Percentiles rank a stretch among this genome's conserved stretches.
Evolutionary conservation across 768 basidiomycete species (phyloP).

Genomic region (Trametes maxima): DNA sequence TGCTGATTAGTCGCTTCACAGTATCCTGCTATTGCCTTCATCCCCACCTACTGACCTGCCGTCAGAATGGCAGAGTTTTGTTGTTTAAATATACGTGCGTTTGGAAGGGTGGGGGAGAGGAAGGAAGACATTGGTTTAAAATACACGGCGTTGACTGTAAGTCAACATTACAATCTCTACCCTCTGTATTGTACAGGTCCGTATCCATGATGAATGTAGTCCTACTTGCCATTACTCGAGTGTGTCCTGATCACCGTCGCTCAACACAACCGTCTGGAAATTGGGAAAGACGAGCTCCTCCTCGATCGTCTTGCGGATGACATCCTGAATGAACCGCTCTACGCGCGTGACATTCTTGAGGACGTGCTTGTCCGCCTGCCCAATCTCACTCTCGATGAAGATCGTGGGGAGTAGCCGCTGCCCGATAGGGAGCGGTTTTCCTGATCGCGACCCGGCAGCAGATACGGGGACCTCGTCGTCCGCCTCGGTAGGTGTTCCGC

Average conservation of each 20-base stretch:
- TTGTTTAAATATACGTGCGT: no score
- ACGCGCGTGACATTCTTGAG: constrained; percentile 94
- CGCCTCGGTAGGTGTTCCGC: constrained; percentile 59
- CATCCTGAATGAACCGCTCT: constrained; percentile 93
- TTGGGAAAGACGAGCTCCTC: constrained; percentile 56
- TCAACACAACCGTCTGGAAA: constrained; percentile 9
- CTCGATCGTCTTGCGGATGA: constrained; percentile 91
- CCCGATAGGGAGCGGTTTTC: constrained; percentile 77
- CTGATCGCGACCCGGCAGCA: constrained; percentile 41
- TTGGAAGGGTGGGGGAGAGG: no score
- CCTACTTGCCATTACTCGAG: no score
- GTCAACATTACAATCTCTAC: no score
- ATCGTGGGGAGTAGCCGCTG: constrained; percentile 84
- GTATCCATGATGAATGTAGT: no score
- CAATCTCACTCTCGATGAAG: constrained; percentile 95
- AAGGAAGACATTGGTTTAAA: no score
- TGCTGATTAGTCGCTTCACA: constrained; percentile 5
- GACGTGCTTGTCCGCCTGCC: constrained; percentile 93
- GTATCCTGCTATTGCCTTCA: no score
- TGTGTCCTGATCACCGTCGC: neutral
- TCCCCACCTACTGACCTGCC: no score
- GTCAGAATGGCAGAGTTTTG: no score
- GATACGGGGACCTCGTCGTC: constrained; percentile 53
- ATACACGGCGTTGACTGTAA: no score
- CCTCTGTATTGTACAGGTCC: no score